A percentile compares a stretch with the other conserved stretches of the same genome.
These are phyloP conservation scores for Anisodus tanguticus DNA, from an alignment of 257 asterid species.

Conservation along the genomic window DNA sequence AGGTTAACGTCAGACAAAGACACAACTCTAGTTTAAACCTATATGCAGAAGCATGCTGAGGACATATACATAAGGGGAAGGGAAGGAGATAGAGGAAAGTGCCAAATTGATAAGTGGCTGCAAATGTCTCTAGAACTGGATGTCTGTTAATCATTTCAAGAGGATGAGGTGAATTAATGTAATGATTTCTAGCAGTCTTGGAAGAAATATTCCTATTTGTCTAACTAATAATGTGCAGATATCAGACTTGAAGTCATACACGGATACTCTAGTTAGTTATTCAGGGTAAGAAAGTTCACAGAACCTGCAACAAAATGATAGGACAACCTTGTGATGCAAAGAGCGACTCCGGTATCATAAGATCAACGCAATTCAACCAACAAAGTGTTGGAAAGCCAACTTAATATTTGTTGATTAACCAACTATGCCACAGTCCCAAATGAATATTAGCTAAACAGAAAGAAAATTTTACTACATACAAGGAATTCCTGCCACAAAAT, in stretches of 20 bases:
- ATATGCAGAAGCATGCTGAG: constrained; percentile 11
- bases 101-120: neutral
- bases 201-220: neutral
- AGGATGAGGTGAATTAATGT: neutral
- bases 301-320: constrained; percentile 82
- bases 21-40: neutral
- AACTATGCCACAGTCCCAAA: neutral
- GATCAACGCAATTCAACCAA: constrained; percentile 50
- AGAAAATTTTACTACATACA: neutral
- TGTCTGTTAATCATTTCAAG: neutral
- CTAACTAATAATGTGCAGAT: constrained; percentile 19
- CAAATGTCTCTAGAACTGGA: neutral
- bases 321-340: constrained; percentile 99
- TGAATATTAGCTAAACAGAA: constrained; percentile 19
- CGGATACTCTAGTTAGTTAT: constrained; percentile 21
- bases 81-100: neutral
- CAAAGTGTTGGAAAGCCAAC: neutral
- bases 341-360: constrained; percentile 78
- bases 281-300: constrained; percentile 32
- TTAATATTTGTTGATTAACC: neutral
- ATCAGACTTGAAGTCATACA: neutral
- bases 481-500: neutral
- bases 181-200: constrained; percentile 15
- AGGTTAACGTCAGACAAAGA: constrained; percentile 1
- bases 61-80: neutral